A percentile compares a stretch with the other conserved stretches of the same genome.
Evolutionary conservation across 768 basidiomycete genomes (phyloP).

Genomic region (Russula earlei): DNA sequence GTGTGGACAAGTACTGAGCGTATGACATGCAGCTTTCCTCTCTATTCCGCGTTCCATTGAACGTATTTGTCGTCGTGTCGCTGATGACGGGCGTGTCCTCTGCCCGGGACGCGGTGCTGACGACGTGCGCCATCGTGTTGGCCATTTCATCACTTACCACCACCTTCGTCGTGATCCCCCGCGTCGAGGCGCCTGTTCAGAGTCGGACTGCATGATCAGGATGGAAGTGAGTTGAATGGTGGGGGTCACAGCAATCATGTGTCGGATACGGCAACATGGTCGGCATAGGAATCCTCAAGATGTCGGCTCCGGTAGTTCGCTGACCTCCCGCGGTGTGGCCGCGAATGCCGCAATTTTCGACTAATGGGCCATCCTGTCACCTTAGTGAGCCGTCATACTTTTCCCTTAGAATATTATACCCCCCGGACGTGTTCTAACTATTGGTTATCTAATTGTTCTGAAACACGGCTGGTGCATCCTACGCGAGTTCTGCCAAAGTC

Average conservation of each 20-base stretch:
- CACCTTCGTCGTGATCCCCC: conserved; percentile 32
- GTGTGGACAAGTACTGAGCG: not conserved
- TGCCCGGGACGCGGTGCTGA: conserved; percentile 51
- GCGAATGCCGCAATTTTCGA: not conserved
- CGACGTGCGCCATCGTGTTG: conserved; percentile 47
- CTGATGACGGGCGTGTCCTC: conserved; percentile 60
- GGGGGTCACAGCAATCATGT: not conserved
- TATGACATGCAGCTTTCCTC: conserved; percentile 42
- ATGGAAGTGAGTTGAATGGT: no score
- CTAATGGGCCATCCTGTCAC: not conserved
- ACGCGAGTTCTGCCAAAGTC: not conserved
- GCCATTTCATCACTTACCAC: conserved; percentile 52
- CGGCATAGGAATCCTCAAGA: not conserved
- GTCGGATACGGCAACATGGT: not conserved
- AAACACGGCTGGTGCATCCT: not conserved
- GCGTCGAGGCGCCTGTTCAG: not conserved
- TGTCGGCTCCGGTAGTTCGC: not conserved
- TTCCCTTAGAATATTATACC: not conserved
- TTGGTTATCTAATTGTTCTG: not conserved
- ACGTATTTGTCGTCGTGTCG: conserved; percentile 62
- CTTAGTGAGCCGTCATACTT: not conserved
- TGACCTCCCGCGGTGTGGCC: not conserved
- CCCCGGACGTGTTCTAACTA: not conserved
- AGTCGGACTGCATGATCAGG: conserved; percentile 24
- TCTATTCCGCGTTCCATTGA: conserved; percentile 66